Evolutionary conservation across 495 filamentous ascomycete species (phyloP).

Genomic region (Annulohypoxylon maeteangense): DNA sequence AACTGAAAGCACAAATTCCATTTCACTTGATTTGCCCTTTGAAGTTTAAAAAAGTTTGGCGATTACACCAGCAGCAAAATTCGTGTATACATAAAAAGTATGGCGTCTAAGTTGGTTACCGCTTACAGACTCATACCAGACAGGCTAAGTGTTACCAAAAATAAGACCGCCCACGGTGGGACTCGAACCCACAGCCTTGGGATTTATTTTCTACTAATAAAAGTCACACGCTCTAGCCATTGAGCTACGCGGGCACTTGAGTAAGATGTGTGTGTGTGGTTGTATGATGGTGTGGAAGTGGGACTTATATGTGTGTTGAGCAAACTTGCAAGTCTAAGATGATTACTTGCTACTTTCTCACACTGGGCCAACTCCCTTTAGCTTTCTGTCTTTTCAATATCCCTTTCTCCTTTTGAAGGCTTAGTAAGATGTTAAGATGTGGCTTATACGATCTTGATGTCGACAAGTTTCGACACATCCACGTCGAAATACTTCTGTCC

Average conservation of each 20-base stretch:
- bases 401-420: not conserved
- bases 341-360: not conserved
- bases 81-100: not conserved
- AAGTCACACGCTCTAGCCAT: conserved; percentile 34
- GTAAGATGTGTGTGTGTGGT: not conserved
- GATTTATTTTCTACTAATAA: conserved; percentile 6
- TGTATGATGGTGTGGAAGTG: not conserved
- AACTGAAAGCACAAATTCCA: not conserved
- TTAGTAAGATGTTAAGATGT: not conserved
- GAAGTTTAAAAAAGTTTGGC: not conserved
- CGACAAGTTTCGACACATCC: conserved; percentile 33
- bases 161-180: conserved; percentile 20
- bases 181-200: conserved; percentile 36
- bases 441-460: conserved; percentile 31
- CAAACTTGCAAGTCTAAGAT: not conserved
- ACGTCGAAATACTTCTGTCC: conserved; percentile 8
- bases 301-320: not conserved
- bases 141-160: not conserved
- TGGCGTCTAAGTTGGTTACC: not conserved
- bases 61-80: not conserved
- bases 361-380: not conserved
- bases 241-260: conserved; percentile 17
- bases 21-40: not conserved
- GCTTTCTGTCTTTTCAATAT: not conserved
- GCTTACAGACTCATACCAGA: not conserved